phyloP scores from a whole-genome alignment of 306 rosid genomes.

The Quercus parvula region DNA sequence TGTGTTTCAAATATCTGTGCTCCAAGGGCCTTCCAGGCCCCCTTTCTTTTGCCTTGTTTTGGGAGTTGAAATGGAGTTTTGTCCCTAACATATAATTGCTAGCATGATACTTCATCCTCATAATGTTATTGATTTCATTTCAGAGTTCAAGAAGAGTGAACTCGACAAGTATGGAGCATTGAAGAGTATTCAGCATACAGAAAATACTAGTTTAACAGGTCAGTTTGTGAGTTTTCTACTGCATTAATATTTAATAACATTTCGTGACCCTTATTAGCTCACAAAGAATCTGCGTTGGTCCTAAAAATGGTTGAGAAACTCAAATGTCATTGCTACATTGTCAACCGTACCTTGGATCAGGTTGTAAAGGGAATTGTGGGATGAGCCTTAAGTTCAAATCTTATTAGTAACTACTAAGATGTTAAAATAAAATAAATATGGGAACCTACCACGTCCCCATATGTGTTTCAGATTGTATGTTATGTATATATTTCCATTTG shows the following conservation, averaged over 20 bases:
- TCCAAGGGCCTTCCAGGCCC: neutral
- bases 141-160: constrained; percentile 82
- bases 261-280: neutral
- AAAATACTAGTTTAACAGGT: constrained; percentile 49
- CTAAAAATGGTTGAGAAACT: neutral
- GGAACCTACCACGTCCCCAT: neutral
- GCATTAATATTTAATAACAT: neutral
- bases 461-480: neutral
- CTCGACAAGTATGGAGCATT: constrained; percentile 54
- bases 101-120: neutral
- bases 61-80: neutral
- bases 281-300: neutral
- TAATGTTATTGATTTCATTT: constrained; percentile 12
- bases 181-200: constrained; percentile 42
- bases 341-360: neutral
- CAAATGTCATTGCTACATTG: neutral
- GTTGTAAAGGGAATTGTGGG: neutral
- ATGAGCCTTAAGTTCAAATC: neutral
- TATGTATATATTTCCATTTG: neutral
- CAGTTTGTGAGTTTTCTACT: constrained; percentile 16
- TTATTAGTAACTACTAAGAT: neutral
- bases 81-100: neutral
- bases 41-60: neutral
- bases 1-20: neutral
- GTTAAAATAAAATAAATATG: neutral